Conservation (phyloP, 768 basidiomycete species). For the Boletus speciosus region DNA sequence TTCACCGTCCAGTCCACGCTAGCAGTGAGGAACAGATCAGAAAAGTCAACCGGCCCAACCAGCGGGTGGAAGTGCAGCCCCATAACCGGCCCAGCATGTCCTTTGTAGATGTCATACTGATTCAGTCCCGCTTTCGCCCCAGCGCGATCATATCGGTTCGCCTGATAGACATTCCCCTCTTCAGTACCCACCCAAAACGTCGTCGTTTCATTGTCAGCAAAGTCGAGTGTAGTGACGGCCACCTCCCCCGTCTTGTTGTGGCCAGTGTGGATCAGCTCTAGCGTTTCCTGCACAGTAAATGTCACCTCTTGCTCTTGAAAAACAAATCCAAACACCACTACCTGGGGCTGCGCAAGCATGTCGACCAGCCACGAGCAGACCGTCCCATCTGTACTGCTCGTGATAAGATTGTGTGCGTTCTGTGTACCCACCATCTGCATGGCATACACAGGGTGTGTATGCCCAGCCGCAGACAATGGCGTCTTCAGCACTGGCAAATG, state of each 20-base stretch:
- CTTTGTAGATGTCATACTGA: conserved; percentile 88
- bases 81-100: conserved; percentile 91
- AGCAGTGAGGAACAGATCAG: conserved; percentile 88
- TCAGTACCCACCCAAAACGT: conserved; percentile 98
- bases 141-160: conserved; percentile 94
- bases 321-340: conserved; percentile 27
- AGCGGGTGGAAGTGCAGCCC: conserved; percentile 94
- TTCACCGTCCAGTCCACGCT: conserved; percentile 99
- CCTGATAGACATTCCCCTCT: conserved; percentile 95
- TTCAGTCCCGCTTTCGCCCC: conserved; percentile 96
- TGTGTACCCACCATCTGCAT: conserved; percentile 99
- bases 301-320: not conserved
- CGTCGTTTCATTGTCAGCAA: conserved; percentile 94
- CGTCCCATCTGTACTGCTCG: conserved; percentile 93
- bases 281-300: conserved; percentile 66
- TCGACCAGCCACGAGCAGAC: conserved; percentile 98
- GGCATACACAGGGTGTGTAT: conserved; percentile 97
- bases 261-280: conserved; percentile 82
- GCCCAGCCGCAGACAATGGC: conserved; percentile 91
- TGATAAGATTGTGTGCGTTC: conserved; percentile 96
- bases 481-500: conserved; percentile 96
- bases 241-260: conserved; percentile 98
- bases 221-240: conserved; percentile 88
- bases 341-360: conserved; percentile 98
- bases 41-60: conserved; percentile 89